These are phyloP conservation scores for Gastrolobium villosum DNA, from an alignment of 306 rosid genomes.

Conservation along the genomic window DNA sequence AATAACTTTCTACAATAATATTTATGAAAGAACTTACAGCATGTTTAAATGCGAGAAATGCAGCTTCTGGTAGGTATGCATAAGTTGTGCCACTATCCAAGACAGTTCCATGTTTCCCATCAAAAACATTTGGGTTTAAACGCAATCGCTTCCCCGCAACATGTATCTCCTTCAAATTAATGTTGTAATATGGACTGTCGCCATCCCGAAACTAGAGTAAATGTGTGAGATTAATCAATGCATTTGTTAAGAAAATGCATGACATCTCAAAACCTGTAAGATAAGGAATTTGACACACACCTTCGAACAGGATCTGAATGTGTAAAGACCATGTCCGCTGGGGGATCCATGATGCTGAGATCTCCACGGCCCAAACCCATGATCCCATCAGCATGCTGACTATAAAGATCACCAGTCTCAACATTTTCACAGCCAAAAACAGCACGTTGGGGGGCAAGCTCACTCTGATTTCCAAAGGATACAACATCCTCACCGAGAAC, in stretches of 20 bases:
- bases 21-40: conserved; percentile 72
- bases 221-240: conserved; percentile 86
- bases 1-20: not conserved
- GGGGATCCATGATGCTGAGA: conserved; percentile 85
- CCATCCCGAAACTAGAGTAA: conserved; percentile 99
- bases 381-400: conserved; percentile 96
- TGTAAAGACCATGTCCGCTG: conserved; percentile 78
- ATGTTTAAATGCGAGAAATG: conserved; percentile 76
- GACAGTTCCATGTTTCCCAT: conserved; percentile 85
- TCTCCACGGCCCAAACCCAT: conserved; percentile 98
- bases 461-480: conserved; percentile 85
- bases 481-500: conserved; percentile 88
- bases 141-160: conserved; percentile 86
- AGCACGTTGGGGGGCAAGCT: conserved; percentile 78
- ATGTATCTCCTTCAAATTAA: conserved; percentile 89
- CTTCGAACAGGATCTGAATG: conserved; percentile 82
- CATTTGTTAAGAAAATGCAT: conserved; percentile 67
- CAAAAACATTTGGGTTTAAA: conserved; percentile 75
- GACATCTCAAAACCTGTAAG: conserved; percentile 49
- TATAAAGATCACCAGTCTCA: conserved; percentile 92
- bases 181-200: conserved; percentile 98
- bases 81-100: conserved; percentile 98
- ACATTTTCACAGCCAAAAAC: conserved; percentile 91
- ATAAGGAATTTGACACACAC: conserved; percentile 62
- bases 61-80: conserved; percentile 86